Evolutionary conservation across 192 early-diverging fungal genomes (phyloP), one percentile per base, ranked within the genome.

Genomic region (Backusella macrospora): DNA sequence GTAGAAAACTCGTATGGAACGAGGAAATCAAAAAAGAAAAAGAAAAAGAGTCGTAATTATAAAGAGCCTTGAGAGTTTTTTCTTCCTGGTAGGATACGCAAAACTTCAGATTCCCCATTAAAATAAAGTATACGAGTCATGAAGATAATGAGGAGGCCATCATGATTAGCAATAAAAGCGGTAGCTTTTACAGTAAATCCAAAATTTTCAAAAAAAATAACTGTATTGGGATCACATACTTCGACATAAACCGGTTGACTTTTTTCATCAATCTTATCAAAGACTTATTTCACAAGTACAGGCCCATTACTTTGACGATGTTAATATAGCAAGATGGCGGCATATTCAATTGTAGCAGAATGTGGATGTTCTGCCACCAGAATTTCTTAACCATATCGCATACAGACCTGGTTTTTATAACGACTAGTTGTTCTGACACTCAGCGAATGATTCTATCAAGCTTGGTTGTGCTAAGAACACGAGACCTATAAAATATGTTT

Each of bases 191-290:
- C 46, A 5, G 44, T 38, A 62, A 81, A 81, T 16, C 79, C 75
- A 48, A 73, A 46, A 0, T 64, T 29, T 47, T 81, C 73, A 71
- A 81, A 77, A 44, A 81, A 81, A 6, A n/a, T 21, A 46, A 81
- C 62, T 12, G 62, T 46, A 4, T 13, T 38, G 3, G 38, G 34
- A 47, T 62, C 71, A 16, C 49, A 71, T 9, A 62, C 75, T 46
- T 75, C 68, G 37, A 72, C 73, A n/a, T 71, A 49, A 16, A 79
- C 65, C 0, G 78, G 68, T 9, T 72, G 47, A 4, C 75, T 69
- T 0, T 73, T 15, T 0, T 16, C 40, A 34, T 81, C 62, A n/a
- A 72, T 72, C 26, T 74, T 81, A 37, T 76, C 75, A n/a, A 76
- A 29, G 4, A 73, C 67, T 29, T 68, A 15, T 43, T 52, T 45